Evolutionary conservation across 129 eudicot species (phyloP).

Genomic region (Deinandra increscens): DNA sequence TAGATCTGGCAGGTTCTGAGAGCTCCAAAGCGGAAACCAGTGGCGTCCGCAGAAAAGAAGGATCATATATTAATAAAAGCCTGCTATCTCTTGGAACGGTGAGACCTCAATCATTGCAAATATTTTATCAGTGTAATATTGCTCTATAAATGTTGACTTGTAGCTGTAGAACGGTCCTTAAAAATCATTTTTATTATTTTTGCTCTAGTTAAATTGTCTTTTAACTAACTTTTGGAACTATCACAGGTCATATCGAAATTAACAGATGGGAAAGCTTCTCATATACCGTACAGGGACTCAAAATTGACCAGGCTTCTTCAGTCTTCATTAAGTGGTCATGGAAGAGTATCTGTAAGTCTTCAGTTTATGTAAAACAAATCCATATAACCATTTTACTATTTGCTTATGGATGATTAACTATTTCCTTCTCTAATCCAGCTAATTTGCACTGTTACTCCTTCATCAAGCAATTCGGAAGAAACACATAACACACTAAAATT

Average conservation of each 20-base stretch:
- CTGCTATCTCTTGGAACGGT: constrained; percentile 98
- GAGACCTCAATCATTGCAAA: constrained; percentile 52
- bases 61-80: constrained; percentile 91
- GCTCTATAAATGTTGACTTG: constrained; percentile 23
- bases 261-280: constrained; percentile 80
- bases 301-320: constrained; percentile 92
- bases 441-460: constrained; percentile 89
- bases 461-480: constrained; percentile 93
- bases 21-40: constrained; percentile 95
- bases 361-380: not conserved
- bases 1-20: constrained; percentile 99
- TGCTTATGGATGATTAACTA: constrained; percentile 2
- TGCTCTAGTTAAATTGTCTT: constrained; percentile 16
- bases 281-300: constrained; percentile 86
- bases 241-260: constrained; percentile 84
- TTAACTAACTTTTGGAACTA: constrained; percentile 21
- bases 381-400: constrained; percentile 4
- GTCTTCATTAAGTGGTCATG: constrained; percentile 91
- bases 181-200: not conserved
- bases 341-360: constrained; percentile 91
- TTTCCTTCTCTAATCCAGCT: constrained; percentile 45
- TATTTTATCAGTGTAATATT: constrained; percentile 38
- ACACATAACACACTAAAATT: constrained; percentile 94
- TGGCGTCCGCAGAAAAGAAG: constrained; percentile 87
- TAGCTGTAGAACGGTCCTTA: constrained; percentile 1